A percentile compares a stretch with the other conserved stretches of the same genome.
These are phyloP conservation scores for Circinella umbellata DNA, from an alignment of 371 early-diverging fungal genomes.

Conservation along the genomic window DNA sequence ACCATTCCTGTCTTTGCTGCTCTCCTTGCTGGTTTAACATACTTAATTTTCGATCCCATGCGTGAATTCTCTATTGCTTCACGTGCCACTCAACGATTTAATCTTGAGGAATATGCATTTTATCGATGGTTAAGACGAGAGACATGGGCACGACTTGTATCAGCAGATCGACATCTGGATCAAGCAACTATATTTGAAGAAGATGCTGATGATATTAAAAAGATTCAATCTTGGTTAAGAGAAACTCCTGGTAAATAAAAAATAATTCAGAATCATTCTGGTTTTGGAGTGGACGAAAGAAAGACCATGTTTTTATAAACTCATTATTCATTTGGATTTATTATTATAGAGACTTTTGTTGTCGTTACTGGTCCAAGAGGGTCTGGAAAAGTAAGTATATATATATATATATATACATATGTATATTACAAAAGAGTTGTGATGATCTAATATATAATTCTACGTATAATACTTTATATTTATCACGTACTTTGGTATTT, in stretches of 20 bases:
- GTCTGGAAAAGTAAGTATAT: constrained; percentile 47
- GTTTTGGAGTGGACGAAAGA: neutral
- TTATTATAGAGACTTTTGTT: constrained; percentile 59
- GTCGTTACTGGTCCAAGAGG: constrained; percentile 67
- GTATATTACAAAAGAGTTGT: no score
- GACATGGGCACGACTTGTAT: constrained; percentile 56
- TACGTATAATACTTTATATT: no score
- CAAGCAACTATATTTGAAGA: constrained; percentile 60
- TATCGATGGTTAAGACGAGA: constrained; percentile 71
- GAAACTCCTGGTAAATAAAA: constrained; percentile 67
- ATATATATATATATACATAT: no score
- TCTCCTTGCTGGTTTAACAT: constrained; percentile 76
- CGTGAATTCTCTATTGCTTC: constrained; percentile 86
- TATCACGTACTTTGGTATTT: no score
- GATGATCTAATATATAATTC: no score
- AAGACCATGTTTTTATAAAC: neutral
- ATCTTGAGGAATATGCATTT: constrained; percentile 63
- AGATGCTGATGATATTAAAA: constrained; percentile 61
- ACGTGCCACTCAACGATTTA: constrained; percentile 81
- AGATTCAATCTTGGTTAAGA: constrained; percentile 62
- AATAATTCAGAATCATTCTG: neutral
- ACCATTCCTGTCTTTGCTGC: constrained; percentile 79
- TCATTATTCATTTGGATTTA: neutral
- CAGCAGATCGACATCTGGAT: constrained; percentile 9
- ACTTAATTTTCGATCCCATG: constrained; percentile 90